Percentiles rank a stretch among this genome's conserved stretches.
Evolutionary conservation across 2,329 filamentous ascomycete species (phyloP).

Genomic region (Penicillium sp.): DNA sequence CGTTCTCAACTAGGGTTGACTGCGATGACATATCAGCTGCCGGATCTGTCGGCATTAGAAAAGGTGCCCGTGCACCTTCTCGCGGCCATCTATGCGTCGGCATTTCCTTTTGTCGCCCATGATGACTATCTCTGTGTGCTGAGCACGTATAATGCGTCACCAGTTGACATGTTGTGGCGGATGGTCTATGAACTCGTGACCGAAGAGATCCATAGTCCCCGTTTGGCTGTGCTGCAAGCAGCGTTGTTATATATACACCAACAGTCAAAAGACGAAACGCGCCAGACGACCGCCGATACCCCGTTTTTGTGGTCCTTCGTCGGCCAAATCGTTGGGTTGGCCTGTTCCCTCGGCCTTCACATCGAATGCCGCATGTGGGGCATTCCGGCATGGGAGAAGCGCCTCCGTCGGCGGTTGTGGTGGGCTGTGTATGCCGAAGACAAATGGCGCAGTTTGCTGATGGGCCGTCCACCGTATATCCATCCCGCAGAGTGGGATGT

Average conservation of each 20-base stretch:
- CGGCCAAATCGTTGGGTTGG: constrained; percentile 29
- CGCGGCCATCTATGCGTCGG: constrained; percentile 28
- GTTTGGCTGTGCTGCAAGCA: constrained; percentile 27
- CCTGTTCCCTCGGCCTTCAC: constrained; percentile 30
- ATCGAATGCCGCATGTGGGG: constrained; percentile 33
- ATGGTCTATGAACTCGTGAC: constrained; percentile 26
- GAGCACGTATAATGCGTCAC: constrained; percentile 22
- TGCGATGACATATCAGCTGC: constrained; percentile 13
- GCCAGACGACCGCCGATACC: constrained; percentile 25
- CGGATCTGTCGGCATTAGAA: constrained; percentile 15
- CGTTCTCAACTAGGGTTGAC: constrained; percentile 24
- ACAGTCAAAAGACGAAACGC: constrained; percentile 15
- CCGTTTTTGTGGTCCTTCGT: constrained; percentile 34
- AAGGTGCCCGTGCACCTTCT: constrained; percentile 24
- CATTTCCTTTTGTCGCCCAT: constrained; percentile 27
- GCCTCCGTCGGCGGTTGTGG: constrained; percentile 33
- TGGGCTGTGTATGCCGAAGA: constrained; percentile 37
- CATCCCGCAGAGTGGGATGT: constrained; percentile 31
- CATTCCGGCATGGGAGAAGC: constrained; percentile 33
- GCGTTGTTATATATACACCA: constrained; percentile 28
- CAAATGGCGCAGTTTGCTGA: constrained; percentile 32
- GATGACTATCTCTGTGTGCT: constrained; percentile 26
- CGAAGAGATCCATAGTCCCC: constrained; percentile 28
- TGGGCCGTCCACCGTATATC: constrained; percentile 32
- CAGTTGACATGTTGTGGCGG: constrained; percentile 24